phyloP scores from a whole-genome alignment of 768 basidiomycete genomes.

The Tricholoma flavovirens region DNA sequence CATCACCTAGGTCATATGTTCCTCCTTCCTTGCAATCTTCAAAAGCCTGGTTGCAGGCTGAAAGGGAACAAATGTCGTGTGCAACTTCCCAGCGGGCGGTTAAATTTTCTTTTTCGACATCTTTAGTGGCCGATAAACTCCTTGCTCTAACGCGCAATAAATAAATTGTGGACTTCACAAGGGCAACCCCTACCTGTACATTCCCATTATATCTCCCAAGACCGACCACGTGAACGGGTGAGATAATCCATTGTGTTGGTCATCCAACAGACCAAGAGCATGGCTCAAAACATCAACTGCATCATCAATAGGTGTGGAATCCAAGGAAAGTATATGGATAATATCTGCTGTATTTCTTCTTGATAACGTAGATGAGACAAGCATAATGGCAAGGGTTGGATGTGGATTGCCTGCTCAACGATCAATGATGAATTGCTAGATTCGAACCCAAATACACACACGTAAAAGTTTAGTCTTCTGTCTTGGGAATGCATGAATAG shows the following conservation, averaged over 20 bases:
- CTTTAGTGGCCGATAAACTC: slow-evolving; percentile 15
- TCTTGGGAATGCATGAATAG: slow-evolving; percentile 42
- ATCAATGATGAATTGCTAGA: background rate
- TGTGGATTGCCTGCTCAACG: slow-evolving; percentile 5
- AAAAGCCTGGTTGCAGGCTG: slow-evolving; percentile 57
- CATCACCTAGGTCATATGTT: slow-evolving; percentile 56
- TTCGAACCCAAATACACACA: background rate
- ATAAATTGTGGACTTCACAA: background rate
- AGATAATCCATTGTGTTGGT: slow-evolving; percentile 30
- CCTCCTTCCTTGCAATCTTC: slow-evolving; percentile 59
- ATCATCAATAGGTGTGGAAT: slow-evolving; percentile 34
- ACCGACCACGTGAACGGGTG: slow-evolving; percentile 37
- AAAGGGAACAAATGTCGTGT: slow-evolving; percentile 61
- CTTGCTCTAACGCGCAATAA: slow-evolving; percentile 3
- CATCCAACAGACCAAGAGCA: slow-evolving; percentile 41
- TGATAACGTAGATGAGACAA: slow-evolving; percentile 42
- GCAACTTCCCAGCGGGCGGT: slow-evolving; percentile 52
- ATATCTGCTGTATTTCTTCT: slow-evolving; percentile 55
- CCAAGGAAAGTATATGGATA: slow-evolving; percentile 45
- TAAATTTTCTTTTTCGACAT: slow-evolving; percentile 34
- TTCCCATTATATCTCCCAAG: slow-evolving; percentile 41
- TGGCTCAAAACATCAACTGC: slow-evolving; percentile 43
- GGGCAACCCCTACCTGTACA: slow-evolving; percentile 36
- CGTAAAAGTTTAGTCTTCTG: slow-evolving; percentile 11
- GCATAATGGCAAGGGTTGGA: slow-evolving; percentile 22